Base-by-base conservation (phyloP, 495 filamentous ascomycete genomes). In the Hypoxylon cercidicola region DNA sequence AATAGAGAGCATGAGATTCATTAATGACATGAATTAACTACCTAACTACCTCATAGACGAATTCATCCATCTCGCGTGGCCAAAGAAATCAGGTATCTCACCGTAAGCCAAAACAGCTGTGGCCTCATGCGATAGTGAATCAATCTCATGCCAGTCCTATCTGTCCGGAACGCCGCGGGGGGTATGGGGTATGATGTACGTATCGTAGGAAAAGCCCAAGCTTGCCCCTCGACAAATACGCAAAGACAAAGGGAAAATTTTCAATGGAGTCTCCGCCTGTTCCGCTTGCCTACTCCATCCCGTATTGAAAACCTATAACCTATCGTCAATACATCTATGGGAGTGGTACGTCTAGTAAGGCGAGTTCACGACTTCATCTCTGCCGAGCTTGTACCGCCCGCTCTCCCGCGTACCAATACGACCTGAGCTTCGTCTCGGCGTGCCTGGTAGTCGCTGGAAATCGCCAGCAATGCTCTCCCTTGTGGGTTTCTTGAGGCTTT, bases 401-500 rank as follows among this genome's bases (percentile, higher is more conserved):
- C 79, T 84, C 9, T 78, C 77, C 45, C 77, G 80, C 0, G 79
- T 85, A 34, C 83, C 81, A 56, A 87, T 75, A 12, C 75, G 70
- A 9, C 74, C 76, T 6, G 75, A 77, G 34, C 69, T 64, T 79
- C 83, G 69, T 74, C 83, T 71, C 78, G 73, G 53, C 64, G 81
- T 67, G 79, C 81, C 34, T 57, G 25, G 25, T 7, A 74, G 58
- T 78, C 79, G 44, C 66, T 78, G 30, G 80, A 88, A 69, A 78
- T 90, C 60, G 70, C 81, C 70, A 0, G 77, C 70, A 75, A 99
- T 97, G 70, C 92, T 97, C 83, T 99, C 93, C 35, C 95, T 82
- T 4, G 96, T 97, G 1, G 94, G 92, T 76, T 85, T 89, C 84
- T 90, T 91, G 73, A 99, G 87, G 64, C 85, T 87, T 62, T 88